A percentile compares a stretch with the other conserved stretches of the same genome.
phyloP scores from a whole-genome alignment of 2,329 filamentous ascomycete genomes.

The Cryphonectria japonica region DNA sequence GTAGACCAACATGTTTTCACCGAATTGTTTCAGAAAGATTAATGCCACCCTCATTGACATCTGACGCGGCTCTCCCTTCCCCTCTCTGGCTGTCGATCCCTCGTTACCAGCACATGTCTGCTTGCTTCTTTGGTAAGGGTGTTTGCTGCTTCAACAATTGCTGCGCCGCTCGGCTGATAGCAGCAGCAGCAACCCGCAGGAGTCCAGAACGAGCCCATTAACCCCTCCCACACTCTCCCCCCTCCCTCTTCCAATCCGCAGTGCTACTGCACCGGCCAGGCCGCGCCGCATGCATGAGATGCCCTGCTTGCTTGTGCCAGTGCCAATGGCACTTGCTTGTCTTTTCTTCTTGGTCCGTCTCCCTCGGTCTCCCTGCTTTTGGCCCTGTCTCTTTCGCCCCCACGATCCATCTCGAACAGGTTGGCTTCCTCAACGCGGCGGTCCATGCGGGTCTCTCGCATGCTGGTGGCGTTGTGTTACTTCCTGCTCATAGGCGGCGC shows the following conservation, averaged over 20 bases:
- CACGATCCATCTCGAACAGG: conserved; percentile 1
- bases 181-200: conserved; percentile 3
- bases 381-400: not conserved
- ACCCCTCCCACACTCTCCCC: not conserved
- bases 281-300: conserved; percentile 1
- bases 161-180: conserved; percentile 3
- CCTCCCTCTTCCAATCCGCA: not conserved
- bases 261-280: not conserved
- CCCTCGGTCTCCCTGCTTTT: not conserved
- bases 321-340: not conserved
- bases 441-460: conserved; percentile 13
- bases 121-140: not conserved
- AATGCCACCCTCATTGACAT: not conserved
- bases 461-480: conserved; percentile 7
- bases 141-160: not conserved
- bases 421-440: not conserved
- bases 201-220: conserved; percentile 3
- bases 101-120: not conserved
- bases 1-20: not conserved
- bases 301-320: not conserved
- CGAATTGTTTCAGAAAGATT: not conserved
- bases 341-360: not conserved
- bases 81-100: not conserved
- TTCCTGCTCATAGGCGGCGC: not conserved
- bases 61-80: not conserved